Evolutionary conservation across 2,329 filamentous ascomycete genomes (phyloP).

Genomic region (Xylogone sp.): DNA sequence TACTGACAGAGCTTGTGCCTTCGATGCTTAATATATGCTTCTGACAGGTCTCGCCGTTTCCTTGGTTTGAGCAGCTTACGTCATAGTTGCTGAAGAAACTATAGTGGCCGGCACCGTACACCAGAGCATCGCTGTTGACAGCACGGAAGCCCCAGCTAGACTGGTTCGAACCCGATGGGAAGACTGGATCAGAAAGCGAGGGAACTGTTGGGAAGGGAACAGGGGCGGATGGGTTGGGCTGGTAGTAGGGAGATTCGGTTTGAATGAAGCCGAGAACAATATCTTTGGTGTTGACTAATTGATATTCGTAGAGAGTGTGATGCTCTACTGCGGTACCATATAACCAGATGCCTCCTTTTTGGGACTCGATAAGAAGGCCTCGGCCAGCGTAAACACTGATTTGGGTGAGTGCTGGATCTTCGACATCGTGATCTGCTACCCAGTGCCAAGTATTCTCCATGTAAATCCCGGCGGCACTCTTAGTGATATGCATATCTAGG

Average conservation of each 20-base stretch:
- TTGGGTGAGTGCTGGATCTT: constrained; percentile 41
- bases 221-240: constrained; percentile 58
- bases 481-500: constrained; percentile 30
- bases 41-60: constrained; percentile 11
- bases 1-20: constrained; percentile 3
- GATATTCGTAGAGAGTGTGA: constrained; percentile 48
- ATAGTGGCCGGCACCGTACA: constrained; percentile 54
- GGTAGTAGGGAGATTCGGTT: constrained; percentile 50
- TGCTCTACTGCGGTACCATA: constrained; percentile 48
- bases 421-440: constrained; percentile 41
- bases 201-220: constrained; percentile 53
- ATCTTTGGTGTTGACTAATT: constrained; percentile 34
- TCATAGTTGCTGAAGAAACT: constrained; percentile 57
- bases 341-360: constrained; percentile 46
- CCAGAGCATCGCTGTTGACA: constrained; percentile 43
- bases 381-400: constrained; percentile 50
- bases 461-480: constrained; percentile 38
- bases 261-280: constrained; percentile 22
- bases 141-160: constrained; percentile 58
- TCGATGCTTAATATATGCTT: constrained; percentile 12
- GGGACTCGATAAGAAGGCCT: constrained; percentile 42
- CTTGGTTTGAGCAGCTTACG: constrained; percentile 2
- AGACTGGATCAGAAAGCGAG: constrained; percentile 47
- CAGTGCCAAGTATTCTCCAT: constrained; percentile 46
- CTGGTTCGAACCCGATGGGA: constrained; percentile 15